Base-by-base conservation (phyloP, 108 stramenopile species). In the Chaetoceros tenuissimus region DNA sequence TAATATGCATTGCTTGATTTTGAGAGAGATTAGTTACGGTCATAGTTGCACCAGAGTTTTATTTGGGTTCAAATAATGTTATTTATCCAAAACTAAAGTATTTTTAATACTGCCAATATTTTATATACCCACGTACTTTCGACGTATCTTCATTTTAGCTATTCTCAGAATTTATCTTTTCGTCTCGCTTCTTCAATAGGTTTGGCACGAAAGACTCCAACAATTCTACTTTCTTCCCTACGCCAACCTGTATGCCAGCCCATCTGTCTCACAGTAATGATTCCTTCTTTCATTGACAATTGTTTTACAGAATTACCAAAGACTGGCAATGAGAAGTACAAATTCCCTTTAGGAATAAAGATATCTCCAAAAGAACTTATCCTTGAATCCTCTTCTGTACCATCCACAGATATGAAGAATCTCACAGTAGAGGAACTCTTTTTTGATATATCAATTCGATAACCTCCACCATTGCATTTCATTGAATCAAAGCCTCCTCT, bases 221-320 rank as follows among this genome's bases (percentile, higher is more conserved):
- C 59, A 34, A 87, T 87, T 29, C 87, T 62, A 53, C 72, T 80
- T 53, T 88, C 87, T 61, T 82, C 79, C 27, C 87, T 60, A 48
- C 87, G 25, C 82, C 82, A 88, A 8, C 87, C 87, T 7, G 87
- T 88, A 51, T 88, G 73, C 87, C 87, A 88, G 20, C 87, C 87
- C 27, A 80, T 63, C 60, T 88, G 81, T 59, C 81, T 74, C 40
- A 88, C 79, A 27, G 73, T 79, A 0, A 84, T 68, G 1, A 77
- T 69, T 2, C 81, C 87, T 49, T 84, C 81, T 49, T 84, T 88
- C 31, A 31, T 69, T 1, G 83, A 88, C 2, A 88, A 46, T 8
- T 61, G 55, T 24, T 53, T 55, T 19, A 51, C 60, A 55, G 16
- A 24, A 16, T 52, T 48, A 1, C 81, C 81, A 62, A 88, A 88